Percentiles rank a stretch among this genome's conserved stretches.
phyloP scores from a whole-genome alignment of 306 rosid species.

The Mucuna pruriens region DNA sequence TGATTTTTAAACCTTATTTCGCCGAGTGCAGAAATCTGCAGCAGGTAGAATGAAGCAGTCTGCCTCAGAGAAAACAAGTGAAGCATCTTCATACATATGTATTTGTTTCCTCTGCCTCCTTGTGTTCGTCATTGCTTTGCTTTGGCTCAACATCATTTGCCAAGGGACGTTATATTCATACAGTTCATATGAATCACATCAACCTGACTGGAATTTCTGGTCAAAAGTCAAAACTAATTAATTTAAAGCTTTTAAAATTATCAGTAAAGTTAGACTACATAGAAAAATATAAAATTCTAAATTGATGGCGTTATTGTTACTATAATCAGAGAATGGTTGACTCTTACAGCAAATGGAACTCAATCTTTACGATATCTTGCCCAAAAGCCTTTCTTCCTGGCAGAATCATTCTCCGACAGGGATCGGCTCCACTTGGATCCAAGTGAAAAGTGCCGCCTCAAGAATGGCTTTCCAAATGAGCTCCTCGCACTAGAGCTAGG shows the following conservation, averaged over 20 bases:
- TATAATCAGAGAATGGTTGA: constrained; percentile 32
- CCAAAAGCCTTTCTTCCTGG: constrained; percentile 80
- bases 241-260: constrained; percentile 37
- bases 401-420: constrained; percentile 62
- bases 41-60: constrained; percentile 1
- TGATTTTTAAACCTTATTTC: background rate
- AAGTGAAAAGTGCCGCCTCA: constrained; percentile 73
- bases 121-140: background rate
- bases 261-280: constrained; percentile 45
- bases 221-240: constrained; percentile 35
- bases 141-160: constrained; percentile 1
- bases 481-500: constrained; percentile 70
- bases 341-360: constrained; percentile 40
- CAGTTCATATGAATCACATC: constrained; percentile 32
- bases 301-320: constrained; percentile 37
- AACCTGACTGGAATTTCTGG: constrained; percentile 37
- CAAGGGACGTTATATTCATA: constrained; percentile 26
- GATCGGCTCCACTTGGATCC: constrained; percentile 75
- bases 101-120: constrained; percentile 10
- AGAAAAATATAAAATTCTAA: constrained; percentile 43
- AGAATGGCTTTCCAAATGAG: constrained; percentile 66
- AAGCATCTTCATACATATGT: background rate
- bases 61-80: constrained; percentile 4
- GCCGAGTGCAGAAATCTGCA: background rate
- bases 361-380: constrained; percentile 67